These are phyloP conservation scores for Fusarium stilboides DNA, from an alignment of 2,329 filamentous ascomycete species.

Conservation along the genomic window DNA sequence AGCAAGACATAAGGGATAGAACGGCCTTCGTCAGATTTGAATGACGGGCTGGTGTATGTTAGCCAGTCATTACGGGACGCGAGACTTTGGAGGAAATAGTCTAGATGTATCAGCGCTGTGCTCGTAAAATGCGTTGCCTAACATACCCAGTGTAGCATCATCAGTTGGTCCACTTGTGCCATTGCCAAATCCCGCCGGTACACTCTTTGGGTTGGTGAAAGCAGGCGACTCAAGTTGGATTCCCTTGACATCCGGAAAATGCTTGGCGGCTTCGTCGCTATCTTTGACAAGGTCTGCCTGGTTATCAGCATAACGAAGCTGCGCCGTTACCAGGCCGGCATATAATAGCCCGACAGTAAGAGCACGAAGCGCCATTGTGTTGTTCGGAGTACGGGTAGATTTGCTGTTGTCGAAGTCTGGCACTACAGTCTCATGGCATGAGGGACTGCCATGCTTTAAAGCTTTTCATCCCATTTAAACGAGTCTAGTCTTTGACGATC, in stretches of 20 bases:
- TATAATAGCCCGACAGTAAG: slow-evolving; percentile 33
- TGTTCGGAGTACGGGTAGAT: neutral
- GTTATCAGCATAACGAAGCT: slow-evolving; percentile 48
- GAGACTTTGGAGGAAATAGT: slow-evolving; percentile 45
- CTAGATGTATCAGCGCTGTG: slow-evolving; percentile 14
- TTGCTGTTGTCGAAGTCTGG: neutral
- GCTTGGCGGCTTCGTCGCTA: slow-evolving; percentile 38
- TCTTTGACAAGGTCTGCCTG: slow-evolving; percentile 46
- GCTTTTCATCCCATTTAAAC: too few relatives aligned
- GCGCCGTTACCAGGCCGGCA: slow-evolving; percentile 37
- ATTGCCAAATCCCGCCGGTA: slow-evolving; percentile 47
- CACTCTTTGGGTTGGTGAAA: slow-evolving; percentile 41
- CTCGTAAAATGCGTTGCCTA: fast-evolving
- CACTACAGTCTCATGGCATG: neutral
- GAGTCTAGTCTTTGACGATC: slow-evolving; percentile 1
- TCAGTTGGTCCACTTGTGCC: slow-evolving; percentile 51
- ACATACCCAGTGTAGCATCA: slow-evolving; percentile 35
- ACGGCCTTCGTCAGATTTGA: slow-evolving; percentile 45
- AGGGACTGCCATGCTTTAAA: slow-evolving; percentile 22
- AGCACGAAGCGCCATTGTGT: slow-evolving; percentile 24
- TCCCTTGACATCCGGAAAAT: slow-evolving; percentile 43
- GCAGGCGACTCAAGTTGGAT: slow-evolving; percentile 49
- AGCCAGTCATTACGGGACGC: slow-evolving; percentile 44
- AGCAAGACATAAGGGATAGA: slow-evolving; percentile 44
- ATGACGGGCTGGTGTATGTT: slow-evolving; percentile 43